Percentiles rank a stretch among this genome's conserved stretches.
These are phyloP conservation scores for Aspergillus candidus DNA, from an alignment of 2,329 filamentous ascomycete genomes.

Conservation along the genomic window DNA sequence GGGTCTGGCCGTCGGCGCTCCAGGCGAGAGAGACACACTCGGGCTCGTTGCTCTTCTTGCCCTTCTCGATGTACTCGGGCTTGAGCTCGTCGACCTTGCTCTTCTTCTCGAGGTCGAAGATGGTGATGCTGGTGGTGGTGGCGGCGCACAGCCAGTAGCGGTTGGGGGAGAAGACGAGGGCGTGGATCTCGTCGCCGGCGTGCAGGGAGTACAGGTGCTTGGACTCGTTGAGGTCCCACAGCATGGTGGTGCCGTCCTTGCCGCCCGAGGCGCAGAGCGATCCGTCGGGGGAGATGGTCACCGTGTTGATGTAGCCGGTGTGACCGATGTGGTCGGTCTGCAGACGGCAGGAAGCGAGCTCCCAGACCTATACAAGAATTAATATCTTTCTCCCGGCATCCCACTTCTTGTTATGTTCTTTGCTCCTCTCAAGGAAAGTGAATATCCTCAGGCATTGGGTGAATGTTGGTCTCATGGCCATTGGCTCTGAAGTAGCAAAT, in stretches of 20 bases:
- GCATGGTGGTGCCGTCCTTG: slow-evolving; percentile 99
- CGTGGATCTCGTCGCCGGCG: slow-evolving; percentile 99
- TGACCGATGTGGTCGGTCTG: slow-evolving; percentile 99
- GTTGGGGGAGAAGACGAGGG: slow-evolving; percentile 99
- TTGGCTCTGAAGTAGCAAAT: slow-evolving; percentile 99
- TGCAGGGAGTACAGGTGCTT: slow-evolving; percentile 99
- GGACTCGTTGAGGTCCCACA: slow-evolving; percentile 99
- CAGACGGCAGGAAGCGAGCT: slow-evolving; percentile 97
- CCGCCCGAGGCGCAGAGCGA: slow-evolving; percentile 98
- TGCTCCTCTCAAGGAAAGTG: too few relatives aligned
- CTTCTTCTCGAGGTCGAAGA: slow-evolving; percentile 99
- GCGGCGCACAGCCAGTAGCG: slow-evolving; percentile 99
- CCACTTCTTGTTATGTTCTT: slow-evolving; percentile 15
- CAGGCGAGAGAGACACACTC: slow-evolving; percentile 97
- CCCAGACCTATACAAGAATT: slow-evolving; percentile 71
- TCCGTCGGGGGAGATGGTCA: slow-evolving; percentile 99
- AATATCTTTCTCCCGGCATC: background rate
- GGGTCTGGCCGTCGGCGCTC: slow-evolving; percentile 96
- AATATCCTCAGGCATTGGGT: slow-evolving; percentile 54
- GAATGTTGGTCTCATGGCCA: slow-evolving; percentile 96
- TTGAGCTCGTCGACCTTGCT: slow-evolving; percentile 99
- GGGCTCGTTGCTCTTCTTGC: slow-evolving; percentile 98
- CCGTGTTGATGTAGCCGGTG: slow-evolving; percentile 99
- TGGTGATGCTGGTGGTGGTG: slow-evolving; percentile 96
- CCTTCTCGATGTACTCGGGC: slow-evolving; percentile 90